Evolutionary conservation across 768 basidiomycete genomes (phyloP).

Genomic region (Panus rudis): DNA sequence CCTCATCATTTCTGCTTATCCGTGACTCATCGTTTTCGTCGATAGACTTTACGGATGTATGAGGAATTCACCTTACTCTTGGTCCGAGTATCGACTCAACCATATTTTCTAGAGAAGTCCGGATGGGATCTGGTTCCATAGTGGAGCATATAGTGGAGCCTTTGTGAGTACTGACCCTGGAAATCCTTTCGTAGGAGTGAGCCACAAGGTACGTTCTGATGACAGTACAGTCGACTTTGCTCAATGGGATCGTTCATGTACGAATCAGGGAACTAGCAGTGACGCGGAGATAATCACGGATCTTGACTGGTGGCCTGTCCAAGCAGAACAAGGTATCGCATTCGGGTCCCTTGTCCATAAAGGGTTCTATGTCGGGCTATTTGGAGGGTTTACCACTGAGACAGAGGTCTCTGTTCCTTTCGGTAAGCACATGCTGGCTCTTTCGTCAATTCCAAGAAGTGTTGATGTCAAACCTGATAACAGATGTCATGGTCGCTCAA

Average conservation of each 20-base stretch:
- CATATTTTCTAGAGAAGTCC: slow-evolving; percentile 1
- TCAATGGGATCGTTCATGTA: too few species aligned
- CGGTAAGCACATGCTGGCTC: not conserved
- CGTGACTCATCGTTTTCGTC: too few species aligned
- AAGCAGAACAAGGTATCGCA: too few species aligned
- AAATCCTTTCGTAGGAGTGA: slow-evolving; percentile 5
- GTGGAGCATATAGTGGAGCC: slow-evolving; percentile 3
- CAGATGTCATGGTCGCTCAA: too few species aligned
- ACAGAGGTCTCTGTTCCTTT: not conserved
- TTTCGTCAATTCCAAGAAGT: not conserved
- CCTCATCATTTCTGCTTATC: too few species aligned
- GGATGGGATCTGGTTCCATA: not conserved
- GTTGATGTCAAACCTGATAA: not conserved
- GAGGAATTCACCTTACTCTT: too few species aligned
- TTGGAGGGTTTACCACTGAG: not conserved
- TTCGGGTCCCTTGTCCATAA: not conserved
- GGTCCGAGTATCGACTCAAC: too few species aligned
- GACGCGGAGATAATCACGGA: not conserved
- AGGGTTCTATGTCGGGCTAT: slow-evolving; percentile 2
- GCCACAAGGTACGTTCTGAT: slow-evolving; percentile 3
- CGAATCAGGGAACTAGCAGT: slow-evolving; percentile 7
- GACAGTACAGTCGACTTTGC: too few species aligned
- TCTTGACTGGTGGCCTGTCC: not conserved
- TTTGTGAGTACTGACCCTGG: slow-evolving; percentile 1
- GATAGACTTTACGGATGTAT: too few species aligned